Base-by-base conservation (phyloP, 495 filamentous ascomycete species). In the Daldinia bambusicola region DNA sequence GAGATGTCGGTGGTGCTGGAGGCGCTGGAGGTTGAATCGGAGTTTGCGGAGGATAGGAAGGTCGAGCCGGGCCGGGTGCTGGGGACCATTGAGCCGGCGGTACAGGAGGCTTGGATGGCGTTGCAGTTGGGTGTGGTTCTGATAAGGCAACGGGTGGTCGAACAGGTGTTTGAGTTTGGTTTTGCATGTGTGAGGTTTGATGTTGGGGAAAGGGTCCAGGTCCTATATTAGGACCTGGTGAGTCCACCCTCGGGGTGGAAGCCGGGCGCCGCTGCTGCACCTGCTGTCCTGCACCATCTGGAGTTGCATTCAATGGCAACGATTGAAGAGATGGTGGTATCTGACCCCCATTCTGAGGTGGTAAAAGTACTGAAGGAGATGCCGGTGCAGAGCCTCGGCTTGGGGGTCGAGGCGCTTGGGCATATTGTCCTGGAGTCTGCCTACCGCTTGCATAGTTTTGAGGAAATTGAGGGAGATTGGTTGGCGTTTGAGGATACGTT, bases 301-400 rank as follows among this genome's bases (percentile, higher is more conserved):
- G 73, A 4, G 75, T 64, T 14, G 71, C 71, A n/a, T 77, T 77
- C 20, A 72, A 64, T 22, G 73, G 74, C 16, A 76, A 50, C n/a
- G 75, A 76, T 41, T 76, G 82, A 7, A 81, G 53, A 14, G 78
- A 74, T 34, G 80, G 73, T 12, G 77, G 76, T 58, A 79, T 78
- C 20, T 81, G 78, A 20, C 77, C 76, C 6, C 77, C 45, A 62
- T 60, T 72, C 51, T 83, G 81, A 6, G 82, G 82, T 38, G 81
- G 75, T 5, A 80, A 63, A 53, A 82, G 57, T 8, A 80, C 78
- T 22, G 78, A 55, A 40, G 73, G 73, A 9, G 75, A 68, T 53
- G 74, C 43, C 13, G 73, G 65, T n/a, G 60, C 61, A 18, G 70
- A 61, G 8, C 45, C 55, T 51, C 73, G 75, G 2, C 62, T 51